Conservation (phyloP, 139 green algal species). For the Chlamydomonas applanata region DNA sequence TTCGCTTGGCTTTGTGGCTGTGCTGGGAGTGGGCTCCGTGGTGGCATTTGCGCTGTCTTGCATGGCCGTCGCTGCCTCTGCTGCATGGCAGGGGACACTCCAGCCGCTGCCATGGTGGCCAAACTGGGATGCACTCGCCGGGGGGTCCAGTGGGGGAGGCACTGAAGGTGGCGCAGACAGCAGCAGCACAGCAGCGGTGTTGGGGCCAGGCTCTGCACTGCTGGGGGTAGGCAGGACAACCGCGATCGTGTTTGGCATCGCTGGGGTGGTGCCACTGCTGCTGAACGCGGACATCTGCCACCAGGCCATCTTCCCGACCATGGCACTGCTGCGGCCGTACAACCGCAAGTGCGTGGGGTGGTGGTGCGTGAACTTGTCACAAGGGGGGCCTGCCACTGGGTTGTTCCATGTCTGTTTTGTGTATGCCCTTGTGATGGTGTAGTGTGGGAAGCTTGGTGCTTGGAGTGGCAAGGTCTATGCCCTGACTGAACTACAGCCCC, state of each 20-base stretch:
- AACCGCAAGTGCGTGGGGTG: not conserved
- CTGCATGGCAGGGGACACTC: not conserved
- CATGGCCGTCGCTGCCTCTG: not conserved
- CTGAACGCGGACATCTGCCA: slow-evolving; percentile 25
- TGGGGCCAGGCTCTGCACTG: not conserved
- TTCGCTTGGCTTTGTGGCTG: not conserved
- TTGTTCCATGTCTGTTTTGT: too few relatives aligned
- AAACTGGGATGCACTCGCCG: not conserved
- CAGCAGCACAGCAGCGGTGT: not conserved
- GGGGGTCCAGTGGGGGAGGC: not conserved
- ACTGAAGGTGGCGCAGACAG: not conserved
- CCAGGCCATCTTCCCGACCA: slow-evolving; percentile 11
- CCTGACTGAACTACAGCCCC: too few relatives aligned
- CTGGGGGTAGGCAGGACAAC: not conserved
- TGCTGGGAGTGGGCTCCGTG: not conserved
- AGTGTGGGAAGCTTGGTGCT: too few relatives aligned
- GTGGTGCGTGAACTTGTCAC: not conserved
- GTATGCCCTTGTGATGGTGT: too few relatives aligned
- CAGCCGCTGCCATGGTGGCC: not conserved
- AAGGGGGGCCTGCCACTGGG: too few relatives aligned
- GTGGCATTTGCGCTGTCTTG: not conserved
- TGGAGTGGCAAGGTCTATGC: too few relatives aligned
- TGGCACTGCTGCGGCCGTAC: slow-evolving; percentile 14
- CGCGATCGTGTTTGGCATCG: not conserved
- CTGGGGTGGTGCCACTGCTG: not conserved